Evolutionary conservation across 2,329 filamentous ascomycete genomes (phyloP).

Genomic region (Chaetomiaceae sp.): DNA sequence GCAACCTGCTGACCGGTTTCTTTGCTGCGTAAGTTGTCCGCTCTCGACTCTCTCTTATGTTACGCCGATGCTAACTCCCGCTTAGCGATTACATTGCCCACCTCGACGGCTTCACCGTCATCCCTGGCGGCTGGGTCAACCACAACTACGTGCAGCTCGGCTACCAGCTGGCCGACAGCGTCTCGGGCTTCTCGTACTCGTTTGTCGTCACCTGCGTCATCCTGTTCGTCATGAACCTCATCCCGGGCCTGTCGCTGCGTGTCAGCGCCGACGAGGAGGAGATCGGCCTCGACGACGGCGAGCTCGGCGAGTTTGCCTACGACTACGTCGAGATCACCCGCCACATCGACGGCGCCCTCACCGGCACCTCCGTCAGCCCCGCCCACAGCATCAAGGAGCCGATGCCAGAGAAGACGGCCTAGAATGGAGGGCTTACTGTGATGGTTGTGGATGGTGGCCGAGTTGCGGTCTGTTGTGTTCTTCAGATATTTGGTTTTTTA

Average conservation of each 20-base stretch:
- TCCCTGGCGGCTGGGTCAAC: slow-evolving; percentile 63
- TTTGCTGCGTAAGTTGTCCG: slow-evolving; percentile 58
- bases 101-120: slow-evolving; percentile 59
- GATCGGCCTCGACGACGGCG: slow-evolving; percentile 63
- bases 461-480: no score
- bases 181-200: slow-evolving; percentile 58
- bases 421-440: no score
- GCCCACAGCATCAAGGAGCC: slow-evolving; percentile 18
- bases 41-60: background rate
- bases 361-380: slow-evolving; percentile 17
- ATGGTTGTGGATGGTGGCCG: no score
- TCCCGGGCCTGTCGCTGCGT: slow-evolving; percentile 64
- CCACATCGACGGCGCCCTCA: slow-evolving; percentile 19
- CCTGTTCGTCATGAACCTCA: slow-evolving; percentile 63
- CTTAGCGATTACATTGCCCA: slow-evolving; percentile 61
- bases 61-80: background rate
- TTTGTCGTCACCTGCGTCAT: slow-evolving; percentile 64
- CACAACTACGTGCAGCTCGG: slow-evolving; percentile 65
- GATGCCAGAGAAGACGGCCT: no score
- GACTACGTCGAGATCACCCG: slow-evolving; percentile 69
- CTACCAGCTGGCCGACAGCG: slow-evolving; percentile 63
- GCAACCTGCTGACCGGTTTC: slow-evolving; percentile 71
- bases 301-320: slow-evolving; percentile 78
- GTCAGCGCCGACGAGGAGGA: slow-evolving; percentile 62
- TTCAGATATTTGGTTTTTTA: no score